Percentiles rank a stretch among this genome's conserved stretches.
Evolutionary conservation across 176 grass and related monocot genomes (phyloP).

Genomic region (Raddia distichophylla): DNA sequence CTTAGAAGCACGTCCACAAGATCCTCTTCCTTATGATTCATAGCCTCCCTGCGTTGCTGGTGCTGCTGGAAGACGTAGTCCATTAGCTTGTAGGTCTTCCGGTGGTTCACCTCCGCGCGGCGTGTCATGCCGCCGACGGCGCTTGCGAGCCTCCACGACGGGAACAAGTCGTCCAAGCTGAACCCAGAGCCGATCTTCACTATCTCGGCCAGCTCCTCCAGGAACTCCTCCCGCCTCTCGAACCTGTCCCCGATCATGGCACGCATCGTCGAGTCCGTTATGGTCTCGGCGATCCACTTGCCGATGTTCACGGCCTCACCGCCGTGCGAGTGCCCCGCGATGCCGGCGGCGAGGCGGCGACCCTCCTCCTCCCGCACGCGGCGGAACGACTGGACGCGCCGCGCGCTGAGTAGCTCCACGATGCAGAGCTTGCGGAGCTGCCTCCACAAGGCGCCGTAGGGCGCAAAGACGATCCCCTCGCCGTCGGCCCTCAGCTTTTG

Average conservation of each 20-base stretch:
- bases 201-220: background rate
- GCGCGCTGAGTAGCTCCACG: conserved; percentile 37
- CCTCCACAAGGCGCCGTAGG: conserved; percentile 45
- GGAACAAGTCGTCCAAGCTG: conserved; percentile 23
- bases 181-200: background rate
- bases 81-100: background rate
- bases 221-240: conserved; percentile 10
- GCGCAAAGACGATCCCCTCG: background rate
- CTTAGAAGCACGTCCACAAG: conserved; percentile 2
- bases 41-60: background rate
- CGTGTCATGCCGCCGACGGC: background rate
- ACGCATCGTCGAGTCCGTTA: conserved; percentile 15
- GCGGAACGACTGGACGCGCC: conserved; percentile 51
- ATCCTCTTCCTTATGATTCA: background rate
- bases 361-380: conserved; percentile 48
- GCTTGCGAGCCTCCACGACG: background rate
- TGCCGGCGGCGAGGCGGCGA: background rate
- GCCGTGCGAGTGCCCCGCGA: too few species aligned
- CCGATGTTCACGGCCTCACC: conserved; percentile 26
- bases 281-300: conserved; percentile 23
- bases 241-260: conserved; percentile 44
- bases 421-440: conserved; percentile 39
- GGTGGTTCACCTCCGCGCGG: conserved; percentile 5
- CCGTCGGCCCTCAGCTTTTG: background rate
- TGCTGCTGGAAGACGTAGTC: conserved; percentile 18